Evolutionary conservation across 1,284 basidiomycete species (phyloP).

Genomic region (Agroathelia rolfsii): DNA sequence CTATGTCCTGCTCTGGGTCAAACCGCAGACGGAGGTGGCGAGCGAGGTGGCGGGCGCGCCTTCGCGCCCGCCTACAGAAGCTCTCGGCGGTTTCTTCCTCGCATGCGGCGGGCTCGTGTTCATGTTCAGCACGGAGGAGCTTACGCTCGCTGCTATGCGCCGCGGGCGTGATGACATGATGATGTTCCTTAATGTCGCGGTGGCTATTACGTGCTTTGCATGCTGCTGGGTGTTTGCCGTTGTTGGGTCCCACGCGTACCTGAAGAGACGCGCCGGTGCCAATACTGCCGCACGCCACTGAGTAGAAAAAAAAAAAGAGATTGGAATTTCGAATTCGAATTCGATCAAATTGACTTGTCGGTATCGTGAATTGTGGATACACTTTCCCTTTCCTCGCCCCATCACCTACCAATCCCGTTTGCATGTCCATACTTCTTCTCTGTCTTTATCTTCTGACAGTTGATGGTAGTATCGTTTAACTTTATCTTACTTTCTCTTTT

Average conservation of each 20-base stretch:
- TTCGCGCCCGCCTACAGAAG: slow-evolving; percentile 91
- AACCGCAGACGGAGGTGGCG: slow-evolving; percentile 63
- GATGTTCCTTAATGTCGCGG: slow-evolving; percentile 76
- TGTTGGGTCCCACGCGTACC: slow-evolving; percentile 73
- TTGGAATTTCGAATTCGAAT: too few relatives aligned
- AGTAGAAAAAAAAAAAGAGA: too few relatives aligned
- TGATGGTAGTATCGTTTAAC: too few relatives aligned
- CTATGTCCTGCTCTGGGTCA: slow-evolving; percentile 91
- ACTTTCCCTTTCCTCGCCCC: too few relatives aligned
- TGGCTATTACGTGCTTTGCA: slow-evolving; percentile 74
- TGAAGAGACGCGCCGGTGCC: slow-evolving; percentile 26
- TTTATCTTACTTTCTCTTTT: slow-evolving; percentile 3
- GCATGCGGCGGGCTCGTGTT: slow-evolving; percentile 86
- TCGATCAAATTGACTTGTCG: too few relatives aligned
- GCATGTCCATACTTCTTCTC: slow-evolving; percentile 1
- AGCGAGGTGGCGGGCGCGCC: too few relatives aligned
- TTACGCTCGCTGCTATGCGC: slow-evolving; percentile 89
- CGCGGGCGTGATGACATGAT: slow-evolving; percentile 79
- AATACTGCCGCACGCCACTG: not conserved
- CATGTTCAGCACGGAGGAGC: slow-evolving; percentile 86
- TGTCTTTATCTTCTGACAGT: slow-evolving; percentile 2
- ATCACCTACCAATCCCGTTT: too few relatives aligned
- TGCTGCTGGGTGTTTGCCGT: slow-evolving; percentile 73
- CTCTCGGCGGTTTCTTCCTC: slow-evolving; percentile 79
- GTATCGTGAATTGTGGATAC: too few relatives aligned